Evolutionary conservation across 306 rosid species (phyloP).

Genomic region (Macrotyloma uniflorum): DNA sequence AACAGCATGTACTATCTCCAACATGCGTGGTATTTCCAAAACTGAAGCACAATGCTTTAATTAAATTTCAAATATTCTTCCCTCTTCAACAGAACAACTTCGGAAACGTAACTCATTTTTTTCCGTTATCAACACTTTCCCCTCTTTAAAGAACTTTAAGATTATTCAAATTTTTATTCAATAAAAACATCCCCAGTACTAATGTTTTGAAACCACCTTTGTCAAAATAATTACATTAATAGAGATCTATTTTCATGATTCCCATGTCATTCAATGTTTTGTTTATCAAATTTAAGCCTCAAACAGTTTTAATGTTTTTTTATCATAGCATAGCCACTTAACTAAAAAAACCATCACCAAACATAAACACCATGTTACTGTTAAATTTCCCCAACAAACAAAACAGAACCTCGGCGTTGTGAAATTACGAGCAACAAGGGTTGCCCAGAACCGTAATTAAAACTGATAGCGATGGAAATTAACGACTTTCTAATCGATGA

Average conservation of each 20-base stretch:
- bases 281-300: too few species aligned
- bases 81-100: not conserved
- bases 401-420: not conserved
- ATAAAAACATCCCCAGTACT: not conserved
- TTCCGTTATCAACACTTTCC: not conserved
- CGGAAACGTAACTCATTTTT: not conserved
- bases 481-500: not conserved
- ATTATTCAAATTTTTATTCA: not conserved
- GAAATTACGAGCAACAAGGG: not conserved
- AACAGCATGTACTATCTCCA: not conserved
- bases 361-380: not conserved
- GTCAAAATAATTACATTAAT: too few species aligned
- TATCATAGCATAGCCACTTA: too few species aligned
- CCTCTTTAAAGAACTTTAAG: not conserved
- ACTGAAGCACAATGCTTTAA: not conserved
- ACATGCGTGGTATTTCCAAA: conserved; percentile 24
- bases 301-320: too few species aligned
- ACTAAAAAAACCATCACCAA: not conserved
- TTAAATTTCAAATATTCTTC: conserved; percentile 24
- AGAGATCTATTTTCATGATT: too few species aligned
- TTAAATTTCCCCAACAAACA: not conserved
- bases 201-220: too few species aligned
- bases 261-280: too few species aligned
- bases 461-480: not conserved
- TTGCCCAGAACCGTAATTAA: not conserved